Evolutionary conservation across 2,329 filamentous ascomycete species (phyloP).

Genomic region (Onygenales sp.): DNA sequence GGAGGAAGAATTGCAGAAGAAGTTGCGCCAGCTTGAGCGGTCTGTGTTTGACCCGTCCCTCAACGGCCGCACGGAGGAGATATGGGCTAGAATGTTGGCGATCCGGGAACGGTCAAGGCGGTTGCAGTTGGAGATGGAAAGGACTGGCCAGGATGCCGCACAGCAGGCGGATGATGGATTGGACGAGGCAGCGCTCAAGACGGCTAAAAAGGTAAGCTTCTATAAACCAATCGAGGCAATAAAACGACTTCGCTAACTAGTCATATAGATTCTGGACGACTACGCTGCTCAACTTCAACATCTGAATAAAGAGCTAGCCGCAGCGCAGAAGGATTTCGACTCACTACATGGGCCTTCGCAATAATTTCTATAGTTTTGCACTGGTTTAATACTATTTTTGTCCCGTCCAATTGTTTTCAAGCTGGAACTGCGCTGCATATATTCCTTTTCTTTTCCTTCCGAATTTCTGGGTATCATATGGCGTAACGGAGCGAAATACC

Average conservation of each 20-base stretch:
- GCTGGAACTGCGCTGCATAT: neutral
- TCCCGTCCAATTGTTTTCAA: neutral
- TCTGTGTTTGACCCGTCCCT: conserved; percentile 52
- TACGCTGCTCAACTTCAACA: conserved; percentile 45
- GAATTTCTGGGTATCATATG: neutral
- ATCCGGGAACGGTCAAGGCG: conserved; percentile 50
- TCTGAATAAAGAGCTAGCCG: conserved; percentile 50
- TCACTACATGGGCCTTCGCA: conserved; percentile 39
- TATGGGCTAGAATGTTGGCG: conserved; percentile 57
- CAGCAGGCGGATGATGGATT: conserved; percentile 38
- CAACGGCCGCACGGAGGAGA: conserved; percentile 52
- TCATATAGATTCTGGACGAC: conserved; percentile 39
- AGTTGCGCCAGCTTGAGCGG: conserved; percentile 48
- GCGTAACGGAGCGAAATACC: neutral
- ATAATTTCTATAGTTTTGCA: conserved; percentile 10
- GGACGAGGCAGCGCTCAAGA: conserved; percentile 50
- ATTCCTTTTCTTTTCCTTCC: neutral
- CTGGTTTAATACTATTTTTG: neutral
- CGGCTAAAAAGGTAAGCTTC: conserved; percentile 48
- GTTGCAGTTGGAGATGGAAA: conserved; percentile 51
- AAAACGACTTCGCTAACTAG: conserved; percentile 3
- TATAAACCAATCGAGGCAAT: neutral
- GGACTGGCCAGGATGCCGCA: conserved; percentile 33
- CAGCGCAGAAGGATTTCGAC: conserved; percentile 50
- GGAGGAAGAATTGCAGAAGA: conserved; percentile 55